Evolutionary conservation across 2,329 filamentous ascomycete species (phyloP).

Genomic region (Talaromyces sp.): DNA sequence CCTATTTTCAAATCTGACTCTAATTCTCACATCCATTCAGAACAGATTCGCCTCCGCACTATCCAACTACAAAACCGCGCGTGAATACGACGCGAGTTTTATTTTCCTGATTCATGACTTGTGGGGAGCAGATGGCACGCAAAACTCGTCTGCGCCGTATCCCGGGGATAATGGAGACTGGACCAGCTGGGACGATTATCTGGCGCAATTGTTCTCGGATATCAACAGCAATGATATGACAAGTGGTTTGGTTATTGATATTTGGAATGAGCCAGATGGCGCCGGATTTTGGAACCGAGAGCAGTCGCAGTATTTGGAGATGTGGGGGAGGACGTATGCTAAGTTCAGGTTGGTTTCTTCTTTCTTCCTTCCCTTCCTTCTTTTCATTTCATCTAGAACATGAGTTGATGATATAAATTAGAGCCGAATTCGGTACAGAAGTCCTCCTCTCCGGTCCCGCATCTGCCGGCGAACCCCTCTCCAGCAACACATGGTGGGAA

Average conservation of each 20-base stretch:
- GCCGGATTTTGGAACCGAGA: conserved; percentile 32
- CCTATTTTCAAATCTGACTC: neutral
- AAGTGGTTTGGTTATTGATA: conserved; percentile 40
- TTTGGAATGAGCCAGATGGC: conserved; percentile 52
- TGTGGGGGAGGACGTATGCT: conserved; percentile 9
- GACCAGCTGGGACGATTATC: conserved; percentile 23
- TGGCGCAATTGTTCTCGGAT: conserved; percentile 16
- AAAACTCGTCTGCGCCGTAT: conserved; percentile 31
- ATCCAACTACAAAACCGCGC: conserved; percentile 42
- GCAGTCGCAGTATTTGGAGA: conserved; percentile 31
- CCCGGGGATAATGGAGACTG: conserved; percentile 50
- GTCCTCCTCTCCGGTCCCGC: conserved; percentile 37
- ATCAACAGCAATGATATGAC: conserved; percentile 22
- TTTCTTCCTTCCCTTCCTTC: neutral
- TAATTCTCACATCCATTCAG: neutral
- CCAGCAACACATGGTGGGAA: conserved; percentile 38
- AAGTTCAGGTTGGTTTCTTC: conserved; percentile 5
- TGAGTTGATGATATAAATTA: conserved; percentile 18
- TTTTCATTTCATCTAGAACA: conserved; percentile 12
- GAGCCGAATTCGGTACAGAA: conserved; percentile 3
- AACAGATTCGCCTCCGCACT: conserved; percentile 29
- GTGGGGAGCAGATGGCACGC: conserved; percentile 46
- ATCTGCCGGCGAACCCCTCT: conserved; percentile 26
- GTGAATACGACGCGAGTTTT: conserved; percentile 40
- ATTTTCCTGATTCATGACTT: conserved; percentile 44